Conservation (phyloP, 805 yeast species). For the Hanseniaspora mollemarum region DNA sequence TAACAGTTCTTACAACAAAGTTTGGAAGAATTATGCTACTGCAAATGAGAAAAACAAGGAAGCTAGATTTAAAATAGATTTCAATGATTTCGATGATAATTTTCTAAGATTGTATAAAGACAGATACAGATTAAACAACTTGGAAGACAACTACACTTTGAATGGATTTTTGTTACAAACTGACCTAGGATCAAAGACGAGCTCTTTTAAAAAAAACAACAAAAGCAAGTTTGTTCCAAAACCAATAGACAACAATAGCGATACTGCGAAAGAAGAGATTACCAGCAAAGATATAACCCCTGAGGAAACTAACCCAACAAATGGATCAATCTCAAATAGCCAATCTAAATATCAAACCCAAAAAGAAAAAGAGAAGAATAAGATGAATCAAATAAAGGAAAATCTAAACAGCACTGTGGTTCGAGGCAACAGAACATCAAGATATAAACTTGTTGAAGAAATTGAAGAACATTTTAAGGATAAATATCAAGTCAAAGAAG, state of each 20-base stretch:
- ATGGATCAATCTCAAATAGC: neutral
- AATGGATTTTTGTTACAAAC: slow-evolving; percentile 62
- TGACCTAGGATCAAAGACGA: slow-evolving; percentile 62
- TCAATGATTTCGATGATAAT: slow-evolving; percentile 48
- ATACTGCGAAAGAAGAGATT: neutral
- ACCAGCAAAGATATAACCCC: neutral
- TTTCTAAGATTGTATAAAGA: slow-evolving; percentile 61
- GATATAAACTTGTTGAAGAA: slow-evolving; percentile 46
- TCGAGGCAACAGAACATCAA: slow-evolving; percentile 35
- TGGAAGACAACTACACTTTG: slow-evolving; percentile 51
- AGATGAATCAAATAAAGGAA: slow-evolving; percentile 1
- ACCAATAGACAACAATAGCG: slow-evolving; percentile 18
- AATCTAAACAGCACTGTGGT: slow-evolving; percentile 5
- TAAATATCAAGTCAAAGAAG: slow-evolving; percentile 51
- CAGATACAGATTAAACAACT: slow-evolving; percentile 40
- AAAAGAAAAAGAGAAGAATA: slow-evolving; percentile 19
- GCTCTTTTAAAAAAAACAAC: slow-evolving; percentile 25
- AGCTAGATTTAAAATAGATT: slow-evolving; percentile 37
- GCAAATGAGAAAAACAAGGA: neutral
- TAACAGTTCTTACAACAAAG: slow-evolving; percentile 10
- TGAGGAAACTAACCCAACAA: neutral
- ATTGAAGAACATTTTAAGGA: slow-evolving; percentile 58
- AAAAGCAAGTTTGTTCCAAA: slow-evolving; percentile 20
- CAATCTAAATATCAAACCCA: neutral
- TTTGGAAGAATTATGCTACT: slow-evolving; percentile 12